Evolutionary conservation across 441 rosid species (phyloP).

Genomic region (Croton laevigatus): DNA sequence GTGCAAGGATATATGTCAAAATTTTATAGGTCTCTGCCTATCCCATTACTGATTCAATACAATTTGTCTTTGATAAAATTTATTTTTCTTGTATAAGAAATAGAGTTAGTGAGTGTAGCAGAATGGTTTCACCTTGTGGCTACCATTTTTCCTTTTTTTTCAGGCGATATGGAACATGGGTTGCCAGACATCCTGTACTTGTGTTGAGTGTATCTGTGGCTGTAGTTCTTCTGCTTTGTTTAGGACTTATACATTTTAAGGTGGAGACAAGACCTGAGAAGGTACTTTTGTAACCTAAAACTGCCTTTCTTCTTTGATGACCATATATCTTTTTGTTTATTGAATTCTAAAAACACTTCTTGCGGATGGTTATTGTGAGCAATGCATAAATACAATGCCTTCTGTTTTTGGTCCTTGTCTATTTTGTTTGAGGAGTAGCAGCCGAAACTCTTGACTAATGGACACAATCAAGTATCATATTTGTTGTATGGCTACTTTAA

Average conservation of each 20-base stretch:
- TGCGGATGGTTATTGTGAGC: background rate
- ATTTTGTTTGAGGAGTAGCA: background rate
- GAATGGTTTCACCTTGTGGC: conserved; percentile 23
- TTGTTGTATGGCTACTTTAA: background rate
- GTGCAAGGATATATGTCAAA: conserved; percentile 90
- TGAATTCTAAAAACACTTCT: background rate
- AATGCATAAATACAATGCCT: background rate
- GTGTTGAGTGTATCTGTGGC: conserved; percentile 64
- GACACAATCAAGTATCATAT: background rate
- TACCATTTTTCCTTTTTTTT: conserved; percentile 24
- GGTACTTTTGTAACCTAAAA: conserved; percentile 39
- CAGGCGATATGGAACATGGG: conserved; percentile 95
- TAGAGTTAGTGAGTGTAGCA: conserved; percentile 13
- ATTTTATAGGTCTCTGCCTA: conserved; percentile 68
- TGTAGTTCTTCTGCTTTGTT: conserved; percentile 76
- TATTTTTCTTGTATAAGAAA: background rate
- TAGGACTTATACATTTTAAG: conserved; percentile 84
- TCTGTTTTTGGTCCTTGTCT: background rate
- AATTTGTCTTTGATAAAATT: background rate
- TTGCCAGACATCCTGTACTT: conserved; percentile 82
- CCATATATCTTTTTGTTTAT: background rate
- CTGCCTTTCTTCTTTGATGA: conserved; percentile 15
- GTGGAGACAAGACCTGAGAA: conserved; percentile 99
- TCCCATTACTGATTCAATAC: conserved; percentile 19
- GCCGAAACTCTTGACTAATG: background rate